These are phyloP conservation scores for Alliaria petiolata DNA, from an alignment of 345 rosid species.

Conservation along the genomic window DNA sequence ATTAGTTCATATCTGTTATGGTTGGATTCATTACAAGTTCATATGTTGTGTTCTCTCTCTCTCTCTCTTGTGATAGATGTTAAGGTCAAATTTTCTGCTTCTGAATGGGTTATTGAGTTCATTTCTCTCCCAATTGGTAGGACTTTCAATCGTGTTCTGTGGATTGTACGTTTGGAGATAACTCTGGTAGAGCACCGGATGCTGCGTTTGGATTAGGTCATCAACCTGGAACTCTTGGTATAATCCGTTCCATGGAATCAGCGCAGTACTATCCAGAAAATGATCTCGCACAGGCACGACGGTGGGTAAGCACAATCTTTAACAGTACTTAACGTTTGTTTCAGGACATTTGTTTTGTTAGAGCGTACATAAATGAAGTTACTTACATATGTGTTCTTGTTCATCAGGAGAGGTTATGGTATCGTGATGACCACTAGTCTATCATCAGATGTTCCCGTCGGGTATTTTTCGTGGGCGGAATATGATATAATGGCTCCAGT, in stretches of 20 bases:
- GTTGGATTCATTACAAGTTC: neutral
- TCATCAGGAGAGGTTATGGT: slow-evolving; percentile 62
- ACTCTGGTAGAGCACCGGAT: slow-evolving; percentile 46
- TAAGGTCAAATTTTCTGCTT: neutral
- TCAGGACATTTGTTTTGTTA: slow-evolving; percentile 16
- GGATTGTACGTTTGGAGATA: slow-evolving; percentile 61
- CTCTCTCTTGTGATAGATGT: neutral
- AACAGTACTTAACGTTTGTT: slow-evolving; percentile 9
- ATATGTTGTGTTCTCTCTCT: neutral
- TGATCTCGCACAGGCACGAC: slow-evolving; percentile 69
- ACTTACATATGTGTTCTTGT: neutral
- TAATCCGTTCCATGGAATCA: slow-evolving; percentile 93
- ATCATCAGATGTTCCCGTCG: slow-evolving; percentile 98
- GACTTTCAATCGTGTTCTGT: slow-evolving; percentile 65
- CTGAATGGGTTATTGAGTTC: neutral
- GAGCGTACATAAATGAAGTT: neutral
- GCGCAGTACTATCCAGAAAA: slow-evolving; percentile 75
- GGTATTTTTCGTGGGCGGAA: slow-evolving; percentile 99
- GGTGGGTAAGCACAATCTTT: slow-evolving; percentile 93
- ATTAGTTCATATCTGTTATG: neutral
- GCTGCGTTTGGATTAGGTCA: slow-evolving; percentile 58
- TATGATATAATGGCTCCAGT: slow-evolving; percentile 93
- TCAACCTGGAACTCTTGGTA: slow-evolving; percentile 38
- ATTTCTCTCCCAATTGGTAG: slow-evolving; percentile 29
- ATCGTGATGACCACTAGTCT: slow-evolving; percentile 95